phyloP scores from a whole-genome alignment of 495 filamentous ascomycete genomes.

The Aspergillus taichungensis region DNA sequence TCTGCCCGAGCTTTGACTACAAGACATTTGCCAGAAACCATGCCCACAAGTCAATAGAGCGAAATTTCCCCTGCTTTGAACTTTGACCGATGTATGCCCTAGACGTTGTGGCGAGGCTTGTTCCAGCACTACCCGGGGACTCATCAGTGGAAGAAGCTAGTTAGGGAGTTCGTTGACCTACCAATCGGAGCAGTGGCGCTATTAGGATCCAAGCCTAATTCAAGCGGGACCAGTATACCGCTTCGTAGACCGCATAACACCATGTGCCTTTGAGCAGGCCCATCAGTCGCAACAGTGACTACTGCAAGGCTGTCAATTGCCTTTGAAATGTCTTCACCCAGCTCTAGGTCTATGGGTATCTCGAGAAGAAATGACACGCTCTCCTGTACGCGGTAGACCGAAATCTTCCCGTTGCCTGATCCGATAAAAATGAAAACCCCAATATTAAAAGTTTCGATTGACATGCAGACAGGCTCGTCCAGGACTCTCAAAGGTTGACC shows the following conservation, averaged over 20 bases:
- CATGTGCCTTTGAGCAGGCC: conserved; percentile 7
- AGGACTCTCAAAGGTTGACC: conserved; percentile 12
- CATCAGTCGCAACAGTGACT: conserved; percentile 9
- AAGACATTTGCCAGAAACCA: conserved; percentile 33
- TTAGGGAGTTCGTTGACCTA: conserved; percentile 7
- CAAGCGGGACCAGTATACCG: conserved; percentile 32
- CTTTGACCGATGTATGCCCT: conserved; percentile 30
- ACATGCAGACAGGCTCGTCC: conserved; percentile 31
- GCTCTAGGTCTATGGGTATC: conserved; percentile 6
- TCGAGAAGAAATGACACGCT: conserved; percentile 14
- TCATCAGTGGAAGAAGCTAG: no score
- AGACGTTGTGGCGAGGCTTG: conserved; percentile 21
- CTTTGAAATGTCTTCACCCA: conserved; percentile 23
- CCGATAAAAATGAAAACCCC: conserved; percentile 28
- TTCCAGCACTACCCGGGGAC: conserved; percentile 9
- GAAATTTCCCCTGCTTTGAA: conserved; percentile 20
- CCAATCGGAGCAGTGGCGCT: conserved; percentile 14
- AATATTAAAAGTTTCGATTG: conserved; percentile 18
- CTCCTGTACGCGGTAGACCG: conserved; percentile 20
- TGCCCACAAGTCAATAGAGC: conserved; percentile 31
- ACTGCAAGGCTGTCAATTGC: conserved; percentile 32
- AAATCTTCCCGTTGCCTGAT: conserved; percentile 25
- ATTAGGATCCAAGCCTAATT: conserved; percentile 12
- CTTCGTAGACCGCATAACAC: conserved; percentile 37
- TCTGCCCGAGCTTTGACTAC: conserved; percentile 9